phyloP scores from a whole-genome alignment of 2,329 filamentous ascomycete genomes.

The Coniella lustricola region DNA sequence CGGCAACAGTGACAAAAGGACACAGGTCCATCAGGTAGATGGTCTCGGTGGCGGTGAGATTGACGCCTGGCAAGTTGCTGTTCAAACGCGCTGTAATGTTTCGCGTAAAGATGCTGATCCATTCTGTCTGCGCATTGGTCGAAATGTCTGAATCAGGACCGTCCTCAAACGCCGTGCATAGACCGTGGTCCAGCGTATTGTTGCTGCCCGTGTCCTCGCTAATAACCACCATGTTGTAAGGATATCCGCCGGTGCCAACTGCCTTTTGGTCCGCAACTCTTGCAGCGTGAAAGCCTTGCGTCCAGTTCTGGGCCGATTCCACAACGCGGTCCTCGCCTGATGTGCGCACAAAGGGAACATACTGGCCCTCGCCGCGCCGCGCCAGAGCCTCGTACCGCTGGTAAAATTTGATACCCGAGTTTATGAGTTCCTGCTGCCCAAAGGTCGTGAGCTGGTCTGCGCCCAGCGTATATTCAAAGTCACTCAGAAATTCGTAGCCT shows the following conservation, averaged over 20 bases:
- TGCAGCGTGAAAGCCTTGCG: slow-evolving; percentile 61
- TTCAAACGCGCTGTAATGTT: slow-evolving; percentile 66
- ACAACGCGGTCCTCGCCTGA: slow-evolving; percentile 34
- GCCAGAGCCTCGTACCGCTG: slow-evolving; percentile 61
- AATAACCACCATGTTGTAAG: slow-evolving; percentile 57
- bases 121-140: slow-evolving; percentile 45
- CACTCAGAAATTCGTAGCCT: slow-evolving; percentile 61
- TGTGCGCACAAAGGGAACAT: slow-evolving; percentile 44
- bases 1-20: slow-evolving; percentile 73
- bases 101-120: slow-evolving; percentile 57
- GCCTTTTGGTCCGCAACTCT: slow-evolving; percentile 34
- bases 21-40: slow-evolving; percentile 83
- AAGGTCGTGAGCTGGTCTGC: slow-evolving; percentile 50
- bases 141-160: slow-evolving; percentile 44
- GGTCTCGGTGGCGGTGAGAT: slow-evolving; percentile 55
- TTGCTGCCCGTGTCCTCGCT: slow-evolving; percentile 61
- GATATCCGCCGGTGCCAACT: slow-evolving; percentile 34
- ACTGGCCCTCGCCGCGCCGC: slow-evolving; percentile 23
- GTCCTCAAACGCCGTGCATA: slow-evolving; percentile 64
- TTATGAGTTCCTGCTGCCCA: slow-evolving; percentile 62
- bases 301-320: slow-evolving; percentile 65
- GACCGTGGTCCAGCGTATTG: slow-evolving; percentile 73
- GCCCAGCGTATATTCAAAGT: slow-evolving; percentile 62
- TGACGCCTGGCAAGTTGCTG: slow-evolving; percentile 57
- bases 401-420: slow-evolving; percentile 72